Evolutionary conservation across 2,329 filamentous ascomycete species (phyloP).

Genomic region (Hypoxylon sp.): DNA sequence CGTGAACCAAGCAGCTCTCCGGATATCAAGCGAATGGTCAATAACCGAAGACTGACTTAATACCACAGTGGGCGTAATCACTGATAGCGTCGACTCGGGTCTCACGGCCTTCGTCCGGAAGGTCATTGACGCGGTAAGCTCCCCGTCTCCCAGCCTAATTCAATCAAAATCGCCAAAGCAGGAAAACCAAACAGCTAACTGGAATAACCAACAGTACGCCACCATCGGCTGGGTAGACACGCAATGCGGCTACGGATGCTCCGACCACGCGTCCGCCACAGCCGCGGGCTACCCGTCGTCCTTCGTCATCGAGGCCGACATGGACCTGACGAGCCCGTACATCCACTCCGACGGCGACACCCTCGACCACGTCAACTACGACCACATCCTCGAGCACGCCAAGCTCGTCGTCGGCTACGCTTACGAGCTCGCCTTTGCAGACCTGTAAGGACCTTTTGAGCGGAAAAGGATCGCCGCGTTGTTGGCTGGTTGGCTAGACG

Average conservation of each 20-base stretch:
- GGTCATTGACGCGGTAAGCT: conserved; percentile 51
- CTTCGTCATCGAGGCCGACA: conserved; percentile 72
- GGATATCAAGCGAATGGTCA: too few relatives aligned
- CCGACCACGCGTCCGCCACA: conserved; percentile 76
- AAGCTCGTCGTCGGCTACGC: conserved; percentile 61
- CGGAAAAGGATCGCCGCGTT: not conserved
- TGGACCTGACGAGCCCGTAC: conserved; percentile 72
- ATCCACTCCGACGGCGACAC: conserved; percentile 81
- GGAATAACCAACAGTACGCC: conserved; percentile 50
- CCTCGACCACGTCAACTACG: conserved; percentile 75
- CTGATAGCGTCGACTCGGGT: conserved; percentile 55
- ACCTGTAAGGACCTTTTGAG: conserved; percentile 6
- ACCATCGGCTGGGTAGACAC: conserved; percentile 60
- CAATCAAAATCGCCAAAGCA: not conserved
- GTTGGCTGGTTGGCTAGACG: not conserved
- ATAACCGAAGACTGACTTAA: not conserved
- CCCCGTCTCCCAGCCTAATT: not conserved
- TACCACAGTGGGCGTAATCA: conserved; percentile 54
- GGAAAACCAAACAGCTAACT: conserved; percentile 2
- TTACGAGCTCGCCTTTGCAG: conserved; percentile 59
- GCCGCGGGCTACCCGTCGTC: conserved; percentile 74
- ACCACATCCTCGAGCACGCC: conserved; percentile 75
- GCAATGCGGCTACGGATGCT: conserved; percentile 70
- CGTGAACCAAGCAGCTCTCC: not conserved
- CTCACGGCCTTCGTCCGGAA: conserved; percentile 56